Percentiles rank a stretch among this genome's conserved stretches.
Evolutionary conservation across 805 yeast species (phyloP).

Genomic region (Cyberlindnera americana): DNA sequence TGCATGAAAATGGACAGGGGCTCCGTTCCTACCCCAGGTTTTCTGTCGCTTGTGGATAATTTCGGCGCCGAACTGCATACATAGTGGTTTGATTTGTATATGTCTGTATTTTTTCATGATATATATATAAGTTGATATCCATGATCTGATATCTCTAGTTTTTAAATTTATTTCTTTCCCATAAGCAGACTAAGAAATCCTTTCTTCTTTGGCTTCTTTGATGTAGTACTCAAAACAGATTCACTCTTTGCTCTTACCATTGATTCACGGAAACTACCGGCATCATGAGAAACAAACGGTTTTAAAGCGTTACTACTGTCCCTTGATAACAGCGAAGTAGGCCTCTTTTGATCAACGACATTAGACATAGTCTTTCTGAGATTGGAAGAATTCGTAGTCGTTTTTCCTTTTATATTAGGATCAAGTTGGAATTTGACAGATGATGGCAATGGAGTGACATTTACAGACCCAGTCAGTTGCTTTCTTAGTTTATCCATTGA

Average conservation of each 20-base stretch:
- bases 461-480: constrained; percentile 6
- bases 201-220: neutral
- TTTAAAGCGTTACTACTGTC: neutral
- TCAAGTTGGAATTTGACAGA: neutral
- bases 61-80: too few relatives aligned
- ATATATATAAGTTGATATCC: too few relatives aligned
- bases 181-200: neutral
- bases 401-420: neutral
- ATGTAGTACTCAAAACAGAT: constrained; percentile 8
- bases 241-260: constrained; percentile 14
- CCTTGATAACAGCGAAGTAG: neutral
- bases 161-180: neutral
- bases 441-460: neutral
- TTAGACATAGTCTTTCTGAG: constrained; percentile 11
- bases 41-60: too few relatives aligned
- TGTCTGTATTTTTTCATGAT: too few relatives aligned
- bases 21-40: too few relatives aligned
- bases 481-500: constrained; percentile 3
- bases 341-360: neutral
- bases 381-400: neutral
- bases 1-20: too few relatives aligned
- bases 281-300: constrained; percentile 17
- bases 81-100: too few relatives aligned
- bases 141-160: too few relatives aligned
- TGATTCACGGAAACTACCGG: neutral